Percentiles rank a stretch among this genome's conserved stretches.
These are phyloP conservation scores for Diaporthe citri DNA, from an alignment of 2,329 filamentous ascomycete species.

Conservation along the genomic window DNA sequence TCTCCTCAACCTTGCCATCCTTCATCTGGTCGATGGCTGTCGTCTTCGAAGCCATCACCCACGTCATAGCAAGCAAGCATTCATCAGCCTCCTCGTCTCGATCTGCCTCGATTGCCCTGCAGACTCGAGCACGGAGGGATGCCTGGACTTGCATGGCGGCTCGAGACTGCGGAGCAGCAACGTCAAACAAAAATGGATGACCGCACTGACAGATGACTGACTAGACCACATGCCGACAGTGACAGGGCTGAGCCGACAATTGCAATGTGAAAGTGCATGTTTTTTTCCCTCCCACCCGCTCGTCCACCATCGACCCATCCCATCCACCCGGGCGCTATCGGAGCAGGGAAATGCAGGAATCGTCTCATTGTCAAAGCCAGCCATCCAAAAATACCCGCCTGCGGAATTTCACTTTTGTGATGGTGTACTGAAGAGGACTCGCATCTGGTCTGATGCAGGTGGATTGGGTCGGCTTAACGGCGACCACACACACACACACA, in stretches of 20 bases:
- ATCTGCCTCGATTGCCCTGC: not conserved
- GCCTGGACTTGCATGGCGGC: not conserved
- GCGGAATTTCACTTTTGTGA: not conserved
- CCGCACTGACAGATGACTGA: conserved; percentile 1
- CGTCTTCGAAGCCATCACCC: not conserved
- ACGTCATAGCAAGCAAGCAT: conserved; percentile 12
- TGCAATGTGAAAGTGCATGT: not conserved
- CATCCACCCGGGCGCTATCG: conserved; percentile 27
- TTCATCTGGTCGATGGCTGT: not conserved
- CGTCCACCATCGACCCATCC: conserved; percentile 15
- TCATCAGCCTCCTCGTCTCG: not conserved
- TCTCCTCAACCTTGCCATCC: not conserved
- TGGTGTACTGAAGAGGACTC: not conserved
- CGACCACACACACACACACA: conserved; percentile 31
- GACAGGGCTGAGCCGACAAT: conserved; percentile 11
- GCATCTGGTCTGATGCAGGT: not conserved
- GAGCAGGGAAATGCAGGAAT: conserved; percentile 15
- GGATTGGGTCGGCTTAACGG: conserved; percentile 36
- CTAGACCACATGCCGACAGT: not conserved
- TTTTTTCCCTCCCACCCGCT: conserved; percentile 13
- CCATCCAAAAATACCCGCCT: conserved; percentile 11
- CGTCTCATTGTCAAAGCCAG: not conserved
- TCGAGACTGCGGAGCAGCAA: not conserved
- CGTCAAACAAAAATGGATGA: not conserved
- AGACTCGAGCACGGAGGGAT: not conserved